phyloP scores from a whole-genome alignment of 352 stramenopile genomes.

The Saprolegnia parasitica region DNA sequence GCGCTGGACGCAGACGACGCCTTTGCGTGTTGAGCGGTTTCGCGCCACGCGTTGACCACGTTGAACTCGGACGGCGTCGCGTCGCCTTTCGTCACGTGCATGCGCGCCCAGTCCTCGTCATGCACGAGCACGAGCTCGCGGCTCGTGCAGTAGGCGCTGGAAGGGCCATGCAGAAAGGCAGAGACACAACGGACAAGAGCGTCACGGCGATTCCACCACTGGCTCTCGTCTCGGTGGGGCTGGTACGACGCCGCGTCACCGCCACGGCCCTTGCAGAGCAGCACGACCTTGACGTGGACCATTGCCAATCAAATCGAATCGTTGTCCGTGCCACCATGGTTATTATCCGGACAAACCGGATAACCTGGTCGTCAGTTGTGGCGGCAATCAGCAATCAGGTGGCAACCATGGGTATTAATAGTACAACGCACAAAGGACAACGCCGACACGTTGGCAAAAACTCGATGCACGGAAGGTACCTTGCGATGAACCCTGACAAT shows the following conservation, averaged over 20 bases:
- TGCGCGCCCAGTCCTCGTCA: conserved; percentile 20
- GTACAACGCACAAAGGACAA: too few species aligned
- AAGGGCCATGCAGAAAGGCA: conserved; percentile 19
- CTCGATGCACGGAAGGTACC: too few species aligned
- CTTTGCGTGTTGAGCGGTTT: background rate
- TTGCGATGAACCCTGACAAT: too few species aligned
- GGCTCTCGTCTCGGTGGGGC: conserved; percentile 17
- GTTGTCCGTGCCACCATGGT: background rate
- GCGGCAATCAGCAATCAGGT: too few species aligned
- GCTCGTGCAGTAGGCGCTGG: conserved; percentile 12
- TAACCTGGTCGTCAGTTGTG: background rate
- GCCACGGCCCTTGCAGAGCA: conserved; percentile 22
- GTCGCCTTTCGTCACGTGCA: conserved; percentile 9
- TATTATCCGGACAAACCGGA: conserved; percentile 12
- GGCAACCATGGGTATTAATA: too few species aligned
- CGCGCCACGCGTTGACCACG: conserved; percentile 9
- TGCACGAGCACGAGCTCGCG: conserved; percentile 22
- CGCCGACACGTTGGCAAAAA: too few species aligned
- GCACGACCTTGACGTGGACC: conserved; percentile 24
- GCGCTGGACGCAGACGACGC: background rate
- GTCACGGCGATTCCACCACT: conserved; percentile 26
- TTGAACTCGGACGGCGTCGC: conserved; percentile 1
- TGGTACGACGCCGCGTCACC: conserved; percentile 22
- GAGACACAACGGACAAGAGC: conserved; percentile 18
- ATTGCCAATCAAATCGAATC: conserved; percentile 20